Evolutionary conservation across 805 yeast species (phyloP).

Genomic region (Yamadazyma phyllophila): DNA sequence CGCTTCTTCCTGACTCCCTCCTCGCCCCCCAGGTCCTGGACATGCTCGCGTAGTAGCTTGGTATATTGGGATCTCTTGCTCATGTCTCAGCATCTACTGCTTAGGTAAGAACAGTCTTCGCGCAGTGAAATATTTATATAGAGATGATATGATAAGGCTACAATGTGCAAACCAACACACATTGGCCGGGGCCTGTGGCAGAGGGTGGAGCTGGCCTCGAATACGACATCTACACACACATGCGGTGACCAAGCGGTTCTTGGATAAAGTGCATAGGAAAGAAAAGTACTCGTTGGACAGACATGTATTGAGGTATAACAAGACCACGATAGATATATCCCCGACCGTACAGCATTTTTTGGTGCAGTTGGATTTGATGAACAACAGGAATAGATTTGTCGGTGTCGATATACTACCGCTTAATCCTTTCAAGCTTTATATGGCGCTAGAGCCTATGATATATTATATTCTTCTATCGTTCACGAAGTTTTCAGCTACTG

Average conservation of each 20-base stretch:
- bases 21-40: not conserved
- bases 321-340: not conserved
- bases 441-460: constrained; percentile 4
- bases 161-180: too few relatives aligned
- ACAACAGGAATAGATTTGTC: too few relatives aligned
- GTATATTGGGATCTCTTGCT: too few relatives aligned
- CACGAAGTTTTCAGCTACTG: not conserved
- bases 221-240: constrained; percentile 8
- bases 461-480: constrained; percentile 5
- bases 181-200: too few relatives aligned
- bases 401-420: not conserved
- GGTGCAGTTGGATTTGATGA: constrained; percentile 10
- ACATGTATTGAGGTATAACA: constrained; percentile 13
- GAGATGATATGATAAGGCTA: too few relatives aligned
- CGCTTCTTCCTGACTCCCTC: not conserved
- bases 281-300: constrained; percentile 15
- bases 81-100: too few relatives aligned
- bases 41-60: not conserved
- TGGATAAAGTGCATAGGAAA: constrained; percentile 20
- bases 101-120: too few relatives aligned
- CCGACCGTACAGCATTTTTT: constrained; percentile 11
- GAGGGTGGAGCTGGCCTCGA: not conserved
- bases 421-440: not conserved
- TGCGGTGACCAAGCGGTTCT: constrained; percentile 6
- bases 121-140: too few relatives aligned